Percentiles rank a stretch among this genome's conserved stretches.
Conservation (phyloP, 2,329 filamentous ascomycete genomes). For the Sordariomycetes sp. region DNA sequence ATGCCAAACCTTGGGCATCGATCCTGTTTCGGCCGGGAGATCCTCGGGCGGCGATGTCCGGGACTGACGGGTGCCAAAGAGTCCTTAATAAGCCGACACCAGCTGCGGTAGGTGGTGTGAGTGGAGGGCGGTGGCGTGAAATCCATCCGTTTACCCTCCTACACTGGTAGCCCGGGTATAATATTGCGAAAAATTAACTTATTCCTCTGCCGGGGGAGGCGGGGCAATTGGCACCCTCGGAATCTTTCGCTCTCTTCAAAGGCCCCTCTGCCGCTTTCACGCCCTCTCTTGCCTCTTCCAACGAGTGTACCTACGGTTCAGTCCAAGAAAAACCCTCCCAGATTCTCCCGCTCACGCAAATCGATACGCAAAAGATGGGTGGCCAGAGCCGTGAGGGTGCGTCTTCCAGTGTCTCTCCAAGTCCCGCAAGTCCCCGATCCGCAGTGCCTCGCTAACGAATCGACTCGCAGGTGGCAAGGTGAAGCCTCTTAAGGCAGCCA, state of each 20-base stretch:
- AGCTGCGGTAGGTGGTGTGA: background rate
- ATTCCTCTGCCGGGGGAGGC: background rate
- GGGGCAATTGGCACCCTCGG: background rate
- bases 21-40: too few relatives aligned
- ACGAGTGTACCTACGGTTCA: background rate
- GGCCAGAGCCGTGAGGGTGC: conserved; percentile 53
- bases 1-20: too few relatives aligned
- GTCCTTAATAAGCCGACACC: background rate
- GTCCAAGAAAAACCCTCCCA: background rate
- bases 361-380: conserved; percentile 35
- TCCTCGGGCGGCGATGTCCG: too few relatives aligned
- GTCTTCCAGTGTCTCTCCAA: conserved; percentile 7
- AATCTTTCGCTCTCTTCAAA: background rate
- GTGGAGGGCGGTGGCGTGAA: background rate
- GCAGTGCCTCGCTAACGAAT: background rate
- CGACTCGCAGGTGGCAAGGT: conserved; percentile 57
- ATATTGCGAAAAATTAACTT: background rate
- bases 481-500: conserved; percentile 77
- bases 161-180: background rate
- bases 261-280: background rate
- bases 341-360: background rate
- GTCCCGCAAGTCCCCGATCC: background rate
- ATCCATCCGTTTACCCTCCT: background rate
- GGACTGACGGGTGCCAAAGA: too few relatives aligned
- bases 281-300: background rate